These are phyloP conservation scores for Neocatenulostroma microsporum DNA, from an alignment of 2,329 filamentous ascomycete genomes.

Conservation along the genomic window DNA sequence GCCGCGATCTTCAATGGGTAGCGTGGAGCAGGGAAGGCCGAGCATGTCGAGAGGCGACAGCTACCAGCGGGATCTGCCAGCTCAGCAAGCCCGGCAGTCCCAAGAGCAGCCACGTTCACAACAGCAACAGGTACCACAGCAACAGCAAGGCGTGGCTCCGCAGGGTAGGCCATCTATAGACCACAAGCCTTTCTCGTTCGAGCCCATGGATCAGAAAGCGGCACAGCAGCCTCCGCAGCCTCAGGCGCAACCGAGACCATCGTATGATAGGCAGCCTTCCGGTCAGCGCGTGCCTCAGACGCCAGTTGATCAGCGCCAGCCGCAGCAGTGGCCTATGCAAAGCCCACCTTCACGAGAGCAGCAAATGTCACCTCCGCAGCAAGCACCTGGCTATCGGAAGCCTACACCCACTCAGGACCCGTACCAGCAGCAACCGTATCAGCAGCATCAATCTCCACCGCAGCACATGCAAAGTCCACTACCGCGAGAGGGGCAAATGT, in stretches of 20 bases:
- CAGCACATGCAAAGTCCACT: neutral
- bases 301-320: neutral
- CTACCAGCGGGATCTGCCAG: neutral
- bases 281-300: conserved; percentile 4
- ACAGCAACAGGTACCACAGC: too few species aligned
- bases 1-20: conserved; percentile 9
- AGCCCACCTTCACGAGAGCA: too few species aligned
- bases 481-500: neutral
- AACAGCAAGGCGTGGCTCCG: conserved; percentile 1
- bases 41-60: conserved; percentile 8
- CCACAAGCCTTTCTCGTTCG: conserved; percentile 10
- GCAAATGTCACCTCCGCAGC: too few species aligned
- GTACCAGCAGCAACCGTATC: conserved; percentile 1
- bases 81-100: too few species aligned
- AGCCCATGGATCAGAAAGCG: conserved; percentile 6
- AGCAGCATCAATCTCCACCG: neutral
- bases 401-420: neutral
- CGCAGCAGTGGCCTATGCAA: neutral
- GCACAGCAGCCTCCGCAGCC: conserved; percentile 13
- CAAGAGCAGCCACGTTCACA: neutral
- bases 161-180: conserved; percentile 8
- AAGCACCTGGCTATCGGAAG: neutral
- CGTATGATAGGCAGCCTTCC: conserved; percentile 4
- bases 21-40: conserved; percentile 8
- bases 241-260: conserved; percentile 7